Percentiles rank a stretch among this genome's conserved stretches.
phyloP scores from a whole-genome alignment of 2,329 filamentous ascomycete genomes.

The Phoma sp. region DNA sequence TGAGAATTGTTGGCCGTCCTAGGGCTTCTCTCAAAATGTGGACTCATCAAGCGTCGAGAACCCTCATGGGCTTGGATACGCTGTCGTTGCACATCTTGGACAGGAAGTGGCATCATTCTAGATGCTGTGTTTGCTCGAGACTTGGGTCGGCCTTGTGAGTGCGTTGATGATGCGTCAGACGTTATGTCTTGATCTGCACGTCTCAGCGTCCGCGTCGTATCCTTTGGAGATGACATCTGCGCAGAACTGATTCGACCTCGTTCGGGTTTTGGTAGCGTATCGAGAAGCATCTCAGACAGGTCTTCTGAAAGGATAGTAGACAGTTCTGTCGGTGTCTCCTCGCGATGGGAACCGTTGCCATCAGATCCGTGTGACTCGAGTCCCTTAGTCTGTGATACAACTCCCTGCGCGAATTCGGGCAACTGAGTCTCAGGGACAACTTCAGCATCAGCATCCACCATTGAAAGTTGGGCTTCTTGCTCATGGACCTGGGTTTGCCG shows the following conservation, averaged over 20 bases:
- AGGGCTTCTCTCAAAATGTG: background rate
- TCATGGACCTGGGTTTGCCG: conserved; percentile 2
- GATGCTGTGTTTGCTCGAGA: conserved; percentile 45
- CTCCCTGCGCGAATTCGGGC: background rate
- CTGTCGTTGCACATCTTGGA: background rate
- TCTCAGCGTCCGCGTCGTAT: background rate
- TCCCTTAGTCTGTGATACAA: background rate
- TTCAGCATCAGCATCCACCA: conserved; percentile 12
- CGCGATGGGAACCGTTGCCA: background rate
- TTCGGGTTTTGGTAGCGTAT: background rate
- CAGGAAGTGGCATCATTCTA: conserved; percentile 33
- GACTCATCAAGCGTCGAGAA: background rate
- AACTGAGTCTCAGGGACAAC: conserved; percentile 24
- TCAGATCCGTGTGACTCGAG: background rate
- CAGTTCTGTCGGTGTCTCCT: conserved; percentile 11
- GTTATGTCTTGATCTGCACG: background rate
- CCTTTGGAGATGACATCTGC: background rate
- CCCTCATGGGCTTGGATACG: background rate
- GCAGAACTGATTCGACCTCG: background rate
- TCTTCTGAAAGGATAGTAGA: conserved; percentile 23
- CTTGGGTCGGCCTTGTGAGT: conserved; percentile 29
- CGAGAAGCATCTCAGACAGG: conserved; percentile 13
- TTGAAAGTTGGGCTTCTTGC: background rate
- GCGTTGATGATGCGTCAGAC: conserved; percentile 12
- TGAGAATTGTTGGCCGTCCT: background rate